Conservation (phyloP, 2,329 filamentous ascomycete genomes). For the Diaporthe sp. region DNA sequence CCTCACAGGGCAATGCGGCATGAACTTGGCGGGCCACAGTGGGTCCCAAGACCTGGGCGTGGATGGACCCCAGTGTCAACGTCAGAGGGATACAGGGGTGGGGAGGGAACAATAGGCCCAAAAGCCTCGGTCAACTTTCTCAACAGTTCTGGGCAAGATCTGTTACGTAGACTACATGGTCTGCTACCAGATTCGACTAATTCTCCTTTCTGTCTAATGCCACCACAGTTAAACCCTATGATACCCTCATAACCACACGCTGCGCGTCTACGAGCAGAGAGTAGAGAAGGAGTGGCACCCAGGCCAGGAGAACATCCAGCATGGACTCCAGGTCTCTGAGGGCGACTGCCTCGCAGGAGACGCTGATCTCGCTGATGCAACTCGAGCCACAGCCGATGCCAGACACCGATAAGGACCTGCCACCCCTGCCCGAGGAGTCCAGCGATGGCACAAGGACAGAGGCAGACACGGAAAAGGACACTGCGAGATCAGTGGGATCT, state of each 20-base stretch:
- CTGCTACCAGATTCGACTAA: not conserved
- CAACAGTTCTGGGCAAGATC: conserved; percentile 14
- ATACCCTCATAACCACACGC: not conserved
- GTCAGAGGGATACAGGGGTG: conserved; percentile 21
- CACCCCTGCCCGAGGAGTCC: conserved; percentile 54
- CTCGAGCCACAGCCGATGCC: conserved; percentile 86
- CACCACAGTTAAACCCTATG: not conserved
- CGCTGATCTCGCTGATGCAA: conserved; percentile 77
- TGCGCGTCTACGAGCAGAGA: not conserved
- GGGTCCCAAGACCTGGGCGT: not conserved
- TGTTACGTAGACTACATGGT: not conserved
- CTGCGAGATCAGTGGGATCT: conserved; percentile 19
- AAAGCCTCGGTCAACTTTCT: conserved; percentile 28
- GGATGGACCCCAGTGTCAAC: conserved; percentile 31
- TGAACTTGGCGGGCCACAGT: conserved; percentile 27
- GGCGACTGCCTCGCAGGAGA: conserved; percentile 63
- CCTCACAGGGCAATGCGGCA: conserved; percentile 30
- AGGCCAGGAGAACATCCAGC: conserved; percentile 17
- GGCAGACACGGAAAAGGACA: conserved; percentile 14
- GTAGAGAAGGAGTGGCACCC: conserved; percentile 41
- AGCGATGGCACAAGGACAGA: conserved; percentile 24
- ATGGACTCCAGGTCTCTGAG: conserved; percentile 55
- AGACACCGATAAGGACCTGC: conserved; percentile 62
- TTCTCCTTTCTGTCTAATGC: not conserved
- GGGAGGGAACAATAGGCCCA: not conserved